Evolutionary conservation across 257 asterid genomes (phyloP).

Genomic region (Solanum lignicaule): DNA sequence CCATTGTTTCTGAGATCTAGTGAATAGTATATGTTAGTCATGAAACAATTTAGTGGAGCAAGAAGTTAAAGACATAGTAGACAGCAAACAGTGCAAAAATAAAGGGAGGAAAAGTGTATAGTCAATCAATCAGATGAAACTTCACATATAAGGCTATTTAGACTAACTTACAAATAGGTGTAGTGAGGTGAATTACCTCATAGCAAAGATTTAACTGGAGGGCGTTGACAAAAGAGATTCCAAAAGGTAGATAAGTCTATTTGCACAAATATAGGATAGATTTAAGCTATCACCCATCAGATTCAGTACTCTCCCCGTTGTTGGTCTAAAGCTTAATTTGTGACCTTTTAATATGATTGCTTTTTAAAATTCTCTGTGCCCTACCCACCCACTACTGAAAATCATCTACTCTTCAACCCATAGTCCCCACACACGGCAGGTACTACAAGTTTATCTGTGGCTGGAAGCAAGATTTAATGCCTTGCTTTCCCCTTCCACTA

Average conservation of each 20-base stretch:
- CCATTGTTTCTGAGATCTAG: conserved; percentile 82
- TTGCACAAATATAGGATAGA: neutral
- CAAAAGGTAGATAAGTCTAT: neutral
- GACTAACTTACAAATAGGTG: neutral
- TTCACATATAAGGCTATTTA: neutral
- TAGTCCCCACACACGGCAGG: neutral
- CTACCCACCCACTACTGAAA: neutral
- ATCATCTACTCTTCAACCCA: neutral
- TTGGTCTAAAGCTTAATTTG: neutral
- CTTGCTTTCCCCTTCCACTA: neutral
- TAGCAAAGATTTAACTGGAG: neutral
- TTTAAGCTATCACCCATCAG: neutral
- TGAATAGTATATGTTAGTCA: conserved; percentile 17
- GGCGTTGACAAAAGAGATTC: neutral
- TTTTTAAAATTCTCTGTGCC: neutral
- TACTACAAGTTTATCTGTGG: neutral
- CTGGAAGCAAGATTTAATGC: neutral
- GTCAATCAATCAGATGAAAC: neutral
- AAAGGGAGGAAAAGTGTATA: neutral
- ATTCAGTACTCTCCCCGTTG: neutral
- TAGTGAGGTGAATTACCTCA: neutral
- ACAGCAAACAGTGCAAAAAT: neutral
- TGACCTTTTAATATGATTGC: neutral
- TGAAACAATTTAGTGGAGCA: neutral
- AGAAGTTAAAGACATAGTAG: neutral